These are phyloP conservation scores for Pachyrhizus erosus DNA, from an alignment of 306 rosid genomes.

Conservation along the genomic window DNA sequence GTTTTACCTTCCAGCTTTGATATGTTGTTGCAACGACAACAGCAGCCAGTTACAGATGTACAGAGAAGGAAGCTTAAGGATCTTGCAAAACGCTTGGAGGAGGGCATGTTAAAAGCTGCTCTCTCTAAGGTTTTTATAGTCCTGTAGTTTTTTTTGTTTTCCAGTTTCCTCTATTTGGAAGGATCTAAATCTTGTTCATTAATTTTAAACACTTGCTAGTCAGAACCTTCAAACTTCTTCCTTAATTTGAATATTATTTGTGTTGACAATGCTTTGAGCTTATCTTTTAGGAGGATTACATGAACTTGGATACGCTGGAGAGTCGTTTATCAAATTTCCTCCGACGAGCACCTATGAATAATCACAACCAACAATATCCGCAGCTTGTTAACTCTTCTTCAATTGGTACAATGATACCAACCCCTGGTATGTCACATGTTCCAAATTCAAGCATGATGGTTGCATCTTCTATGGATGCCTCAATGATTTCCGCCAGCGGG, in stretches of 20 bases:
- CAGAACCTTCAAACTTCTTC: neutral
- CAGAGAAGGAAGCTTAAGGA: conserved; percentile 59
- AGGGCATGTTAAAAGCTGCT: conserved; percentile 72
- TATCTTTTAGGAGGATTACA: conserved; percentile 78
- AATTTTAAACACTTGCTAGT: neutral
- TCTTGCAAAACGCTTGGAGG: conserved; percentile 86
- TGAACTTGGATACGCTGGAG: conserved; percentile 82
- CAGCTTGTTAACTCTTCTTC: conserved; percentile 75
- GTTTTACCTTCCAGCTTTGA: conserved; percentile 60
- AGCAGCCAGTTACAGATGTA: conserved; percentile 50
- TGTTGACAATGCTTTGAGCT: conserved; percentile 42
- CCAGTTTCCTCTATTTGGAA: conserved; percentile 11
- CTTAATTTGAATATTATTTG: neutral
- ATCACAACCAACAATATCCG: conserved; percentile 70
- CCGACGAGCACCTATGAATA: conserved; percentile 50
- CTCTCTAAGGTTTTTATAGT: conserved; percentile 59
- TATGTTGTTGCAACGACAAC: conserved; percentile 57
- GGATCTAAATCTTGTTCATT: neutral
- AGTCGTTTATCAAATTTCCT: conserved; percentile 65
- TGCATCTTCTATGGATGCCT: conserved; percentile 70
- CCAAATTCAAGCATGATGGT: conserved; percentile 77
- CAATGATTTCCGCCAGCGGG: conserved; percentile 64
- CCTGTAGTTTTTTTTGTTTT: conserved; percentile 19
- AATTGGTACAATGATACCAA: conserved; percentile 88
- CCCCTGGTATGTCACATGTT: conserved; percentile 87